These are phyloP conservation scores for Ceratorhiza oryzae-sativae DNA, from an alignment of 1,284 basidiomycete genomes.

Conservation along the genomic window DNA sequence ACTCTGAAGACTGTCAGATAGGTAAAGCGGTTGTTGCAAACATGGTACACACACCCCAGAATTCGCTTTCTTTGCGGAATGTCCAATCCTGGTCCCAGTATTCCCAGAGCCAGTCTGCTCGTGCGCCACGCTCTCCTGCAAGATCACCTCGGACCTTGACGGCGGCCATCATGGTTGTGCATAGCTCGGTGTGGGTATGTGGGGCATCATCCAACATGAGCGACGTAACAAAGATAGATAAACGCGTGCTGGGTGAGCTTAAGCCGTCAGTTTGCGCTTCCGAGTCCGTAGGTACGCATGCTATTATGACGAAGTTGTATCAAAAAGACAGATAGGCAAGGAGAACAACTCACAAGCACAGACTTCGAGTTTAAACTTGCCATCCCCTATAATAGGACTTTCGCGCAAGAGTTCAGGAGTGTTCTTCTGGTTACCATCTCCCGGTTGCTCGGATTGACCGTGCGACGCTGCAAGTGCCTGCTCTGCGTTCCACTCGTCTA, in stretches of 20 bases:
- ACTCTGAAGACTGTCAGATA: conserved; percentile 56
- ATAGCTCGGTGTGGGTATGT: conserved; percentile 65
- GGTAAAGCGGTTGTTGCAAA: background rate
- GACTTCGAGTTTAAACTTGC: conserved; percentile 66
- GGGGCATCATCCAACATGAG: conserved; percentile 63
- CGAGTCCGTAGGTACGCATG: conserved; percentile 11
- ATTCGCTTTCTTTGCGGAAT: conserved; percentile 71
- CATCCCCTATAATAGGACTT: conserved; percentile 70
- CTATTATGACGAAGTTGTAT: conserved; percentile 29
- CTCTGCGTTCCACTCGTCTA: conserved; percentile 31
- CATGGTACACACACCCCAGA: conserved; percentile 63
- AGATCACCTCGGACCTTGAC: conserved; percentile 71
- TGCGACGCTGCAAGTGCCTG: conserved; percentile 12
- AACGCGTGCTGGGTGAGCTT: conserved; percentile 34
- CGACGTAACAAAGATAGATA: conserved; percentile 74
- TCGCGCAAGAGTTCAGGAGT: conserved; percentile 69
- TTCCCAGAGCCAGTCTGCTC: conserved; percentile 77
- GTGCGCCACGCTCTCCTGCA: conserved; percentile 66
- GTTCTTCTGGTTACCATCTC: conserved; percentile 43
- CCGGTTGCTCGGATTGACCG: background rate
- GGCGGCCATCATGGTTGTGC: conserved; percentile 72
- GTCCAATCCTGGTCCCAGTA: conserved; percentile 69
- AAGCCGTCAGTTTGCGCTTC: background rate
- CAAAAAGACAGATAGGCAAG: conserved; percentile 25
- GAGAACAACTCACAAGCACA: conserved; percentile 42